A percentile compares a stretch with the other conserved stretches of the same genome.
phyloP scores from a whole-genome alignment of 495 filamentous ascomycete genomes.

The Daldinia decipiens region DNA sequence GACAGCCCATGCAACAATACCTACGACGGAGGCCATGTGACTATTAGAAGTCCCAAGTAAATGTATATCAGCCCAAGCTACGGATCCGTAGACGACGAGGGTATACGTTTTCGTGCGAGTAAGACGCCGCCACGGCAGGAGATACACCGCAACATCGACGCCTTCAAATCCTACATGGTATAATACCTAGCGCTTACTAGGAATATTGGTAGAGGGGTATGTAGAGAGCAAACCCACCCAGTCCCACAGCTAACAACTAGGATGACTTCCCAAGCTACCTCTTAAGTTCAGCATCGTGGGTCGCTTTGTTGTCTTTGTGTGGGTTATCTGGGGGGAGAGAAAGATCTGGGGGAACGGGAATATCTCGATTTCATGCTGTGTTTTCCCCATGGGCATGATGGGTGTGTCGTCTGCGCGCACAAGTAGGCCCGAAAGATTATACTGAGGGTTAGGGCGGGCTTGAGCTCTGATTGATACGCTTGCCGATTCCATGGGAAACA shows the following conservation, averaged over 20 bases:
- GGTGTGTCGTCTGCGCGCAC: background rate
- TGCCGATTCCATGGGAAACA: constrained; percentile 9
- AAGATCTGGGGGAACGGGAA: constrained; percentile 17
- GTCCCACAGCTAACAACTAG: background rate
- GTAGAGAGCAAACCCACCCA: background rate
- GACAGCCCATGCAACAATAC: constrained; percentile 18
- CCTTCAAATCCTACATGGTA: constrained; percentile 5
- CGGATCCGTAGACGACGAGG: background rate
- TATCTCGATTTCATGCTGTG: constrained; percentile 10
- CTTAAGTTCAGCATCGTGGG: background rate
- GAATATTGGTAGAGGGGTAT: constrained; percentile 3
- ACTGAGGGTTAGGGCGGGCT: constrained; percentile 17
- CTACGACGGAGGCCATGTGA: constrained; percentile 22
- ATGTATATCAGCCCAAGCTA: constrained; percentile 6
- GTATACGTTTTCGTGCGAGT: background rate
- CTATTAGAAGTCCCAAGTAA: background rate
- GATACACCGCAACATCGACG: constrained; percentile 17
- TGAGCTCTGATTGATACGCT: constrained; percentile 34
- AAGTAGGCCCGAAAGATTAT: constrained; percentile 37
- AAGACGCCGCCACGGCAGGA: background rate
- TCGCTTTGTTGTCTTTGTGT: constrained; percentile 1
- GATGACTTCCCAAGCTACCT: background rate
- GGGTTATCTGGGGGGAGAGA: background rate
- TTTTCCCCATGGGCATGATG: constrained; percentile 35
- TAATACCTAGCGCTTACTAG: constrained; percentile 26